Evolutionary conservation across 78 protist species (phyloP), one percentile per base, ranked within the genome.

Genomic region (Dictyostelium capitatum): DNA sequence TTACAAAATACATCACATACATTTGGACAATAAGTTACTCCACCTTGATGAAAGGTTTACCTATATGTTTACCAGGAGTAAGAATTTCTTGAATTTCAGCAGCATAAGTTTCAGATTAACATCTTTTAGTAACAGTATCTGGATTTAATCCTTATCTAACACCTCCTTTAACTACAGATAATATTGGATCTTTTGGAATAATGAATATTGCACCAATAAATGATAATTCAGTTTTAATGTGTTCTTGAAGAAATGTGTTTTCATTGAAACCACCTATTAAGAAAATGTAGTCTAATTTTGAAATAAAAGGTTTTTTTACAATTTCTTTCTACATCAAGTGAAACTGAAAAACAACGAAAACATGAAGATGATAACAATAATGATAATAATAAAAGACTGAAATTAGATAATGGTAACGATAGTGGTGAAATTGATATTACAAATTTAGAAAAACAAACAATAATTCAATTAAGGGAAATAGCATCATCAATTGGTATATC

Each of bases 221-320:
- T 6, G 20, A 2, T 1, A 65, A 5, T 23, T 65, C 73, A 19
- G 4, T 1, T 23, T 65, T 65, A 25, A 65, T 23, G 1, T 25
- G 30, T 23, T 65, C 73, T 65, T 65, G 73, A 65, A 65, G 20
- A 5, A 65, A 65, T 1, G 15, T 25, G 3, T 65, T 65, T 65
- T 65, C 73, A 65, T 23, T 65, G 73, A 65, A 65, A 1, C 73
- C 73, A 65, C 73, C 73, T 6, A 65, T 65, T 20, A 65, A 25
- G 30, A 65, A 65, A 23, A 65, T 65, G 20, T 3, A 65, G 6
- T 65, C 20, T 3, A 23, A 23, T 9, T 65, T 65, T 12, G 15
- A 0, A 10, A 65, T 23, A 23, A 0, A 1, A 23, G 73, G 73
- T 1, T 23, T 25, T 65, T n/a, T n/a, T n/a, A n/a, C n/a, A n/a